Percentiles rank a stretch among this genome's conserved stretches.
Evolutionary conservation across 139 green algal genomes (phyloP).

Genomic region (Chlorella sorokiniana): DNA sequence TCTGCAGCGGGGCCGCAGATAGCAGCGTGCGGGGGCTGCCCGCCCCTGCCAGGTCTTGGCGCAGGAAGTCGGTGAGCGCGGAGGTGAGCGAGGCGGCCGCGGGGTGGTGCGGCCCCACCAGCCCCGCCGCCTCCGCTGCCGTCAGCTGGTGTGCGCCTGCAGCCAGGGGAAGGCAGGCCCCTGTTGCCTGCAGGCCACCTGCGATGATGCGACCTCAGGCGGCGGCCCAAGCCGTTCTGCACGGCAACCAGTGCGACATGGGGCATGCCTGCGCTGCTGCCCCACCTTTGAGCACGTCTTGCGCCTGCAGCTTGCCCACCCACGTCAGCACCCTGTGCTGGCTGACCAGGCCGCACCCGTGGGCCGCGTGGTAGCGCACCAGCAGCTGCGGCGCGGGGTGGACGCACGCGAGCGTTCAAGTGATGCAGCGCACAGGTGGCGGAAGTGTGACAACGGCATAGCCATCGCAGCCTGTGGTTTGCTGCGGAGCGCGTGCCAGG

Average conservation of each 20-base stretch:
- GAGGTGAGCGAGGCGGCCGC: neutral
- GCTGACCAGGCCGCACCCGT: constrained; percentile 29
- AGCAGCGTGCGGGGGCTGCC: constrained; percentile 12
- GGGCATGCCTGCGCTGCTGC: neutral
- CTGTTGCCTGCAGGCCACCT: too few species aligned
- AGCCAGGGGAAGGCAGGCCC: too few species aligned
- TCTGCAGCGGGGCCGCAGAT: neutral
- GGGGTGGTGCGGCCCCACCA: neutral
- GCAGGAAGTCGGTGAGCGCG: neutral
- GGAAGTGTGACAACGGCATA: neutral
- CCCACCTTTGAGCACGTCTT: constrained; percentile 35
- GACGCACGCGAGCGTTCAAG: neutral
- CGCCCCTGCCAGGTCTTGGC: neutral
- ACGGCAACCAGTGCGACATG: neutral
- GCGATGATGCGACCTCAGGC: too few species aligned
- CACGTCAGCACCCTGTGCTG: constrained; percentile 32
- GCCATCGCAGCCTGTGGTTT: neutral
- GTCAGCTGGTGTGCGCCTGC: constrained; percentile 8
- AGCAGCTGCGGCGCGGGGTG: constrained; percentile 12
- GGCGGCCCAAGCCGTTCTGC: neutral
- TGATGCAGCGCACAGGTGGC: neutral
- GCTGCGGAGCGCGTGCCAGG: too few species aligned
- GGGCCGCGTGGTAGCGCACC: constrained; percentile 5
- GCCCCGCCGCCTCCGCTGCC: neutral
- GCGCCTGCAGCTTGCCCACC: constrained; percentile 34